These are phyloP conservation scores for Grifola frondosa DNA, from an alignment of 1,284 basidiomycete genomes.

Conservation along the genomic window DNA sequence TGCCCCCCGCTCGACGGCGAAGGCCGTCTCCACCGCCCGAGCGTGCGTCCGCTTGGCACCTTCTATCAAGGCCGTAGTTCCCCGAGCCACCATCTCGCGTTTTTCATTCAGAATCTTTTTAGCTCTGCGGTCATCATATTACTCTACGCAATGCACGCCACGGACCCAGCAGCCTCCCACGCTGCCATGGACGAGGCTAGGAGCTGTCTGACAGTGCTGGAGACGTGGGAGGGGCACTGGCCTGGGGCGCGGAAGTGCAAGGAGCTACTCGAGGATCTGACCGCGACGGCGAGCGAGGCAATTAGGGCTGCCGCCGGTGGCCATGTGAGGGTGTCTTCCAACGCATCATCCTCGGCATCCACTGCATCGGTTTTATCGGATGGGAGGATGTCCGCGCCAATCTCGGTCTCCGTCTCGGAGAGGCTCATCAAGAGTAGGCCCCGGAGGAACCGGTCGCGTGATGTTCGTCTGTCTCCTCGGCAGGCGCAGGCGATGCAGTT, in stretches of 20 bases:
- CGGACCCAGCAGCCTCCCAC: constrained; percentile 63
- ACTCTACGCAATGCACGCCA: constrained; percentile 83
- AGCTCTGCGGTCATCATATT: constrained; percentile 87
- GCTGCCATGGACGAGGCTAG: constrained; percentile 83
- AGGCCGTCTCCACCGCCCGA: constrained; percentile 76
- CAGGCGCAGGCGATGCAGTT: constrained; percentile 59
- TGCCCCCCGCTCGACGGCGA: constrained; percentile 67
- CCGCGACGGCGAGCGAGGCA: constrained; percentile 66
- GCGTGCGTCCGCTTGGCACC: constrained; percentile 83
- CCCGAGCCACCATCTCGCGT: constrained; percentile 87
- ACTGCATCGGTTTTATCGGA: constrained; percentile 23
- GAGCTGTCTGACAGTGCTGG: constrained; percentile 68
- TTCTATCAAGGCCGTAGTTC: constrained; percentile 82
- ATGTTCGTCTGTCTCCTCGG: constrained; percentile 57
- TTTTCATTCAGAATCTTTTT: constrained; percentile 90
- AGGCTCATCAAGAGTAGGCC: constrained; percentile 53
- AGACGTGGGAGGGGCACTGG: constrained; percentile 85
- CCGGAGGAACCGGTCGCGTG: constrained; percentile 58
- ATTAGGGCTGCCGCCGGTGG: constrained; percentile 38
- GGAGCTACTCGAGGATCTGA: constrained; percentile 69
- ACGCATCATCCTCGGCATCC: constrained; percentile 16
- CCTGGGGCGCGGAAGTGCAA: constrained; percentile 86
- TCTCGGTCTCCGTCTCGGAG: constrained; percentile 33
- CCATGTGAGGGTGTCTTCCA: constrained; percentile 17
- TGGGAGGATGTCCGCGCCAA: constrained; percentile 22